Percentiles rank a stretch among this genome's conserved stretches.
Evolutionary conservation across 2,329 filamentous ascomycete genomes (phyloP).

Genomic region (Sordariomycetes sp.): DNA sequence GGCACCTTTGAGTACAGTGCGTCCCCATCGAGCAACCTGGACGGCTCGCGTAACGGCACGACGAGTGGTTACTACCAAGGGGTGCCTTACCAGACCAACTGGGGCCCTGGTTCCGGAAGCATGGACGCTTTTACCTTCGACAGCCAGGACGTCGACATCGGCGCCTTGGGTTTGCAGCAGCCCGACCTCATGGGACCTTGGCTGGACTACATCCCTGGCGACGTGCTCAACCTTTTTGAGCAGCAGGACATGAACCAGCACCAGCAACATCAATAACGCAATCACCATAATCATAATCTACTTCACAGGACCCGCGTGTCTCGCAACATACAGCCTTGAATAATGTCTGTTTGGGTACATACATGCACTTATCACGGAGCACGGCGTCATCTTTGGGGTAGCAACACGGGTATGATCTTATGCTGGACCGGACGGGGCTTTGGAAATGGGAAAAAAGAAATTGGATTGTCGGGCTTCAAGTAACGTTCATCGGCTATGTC

Average conservation of each 20-base stretch:
- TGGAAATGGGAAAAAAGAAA: no score
- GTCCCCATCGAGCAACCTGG: constrained; percentile 32
- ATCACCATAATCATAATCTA: no score
- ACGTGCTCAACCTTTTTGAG: constrained; percentile 51
- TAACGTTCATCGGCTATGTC: no score
- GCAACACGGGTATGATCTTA: no score
- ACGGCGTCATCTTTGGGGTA: no score
- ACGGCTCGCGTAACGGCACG: constrained; percentile 16
- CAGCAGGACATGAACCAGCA: constrained; percentile 18
- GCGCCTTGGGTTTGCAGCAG: constrained; percentile 43
- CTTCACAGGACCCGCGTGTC: no score
- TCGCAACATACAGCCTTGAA: no score
- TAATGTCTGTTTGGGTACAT: no score
- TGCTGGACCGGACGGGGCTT: no score
- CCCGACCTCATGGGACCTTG: constrained; percentile 62
- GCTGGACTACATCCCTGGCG: constrained; percentile 64
- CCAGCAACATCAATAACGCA: no score
- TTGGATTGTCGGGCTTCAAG: no score
- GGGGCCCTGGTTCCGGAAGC: constrained; percentile 20
- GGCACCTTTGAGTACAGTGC: constrained; percentile 30
- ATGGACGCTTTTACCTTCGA: constrained; percentile 59
- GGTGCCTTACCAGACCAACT: constrained; percentile 18
- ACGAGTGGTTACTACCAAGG: constrained; percentile 8
- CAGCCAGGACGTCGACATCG: constrained; percentile 70
- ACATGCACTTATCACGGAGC: no score